Evolutionary conservation across 441 rosid species (phyloP).

Genomic region (Gossypium schwendimanii): DNA sequence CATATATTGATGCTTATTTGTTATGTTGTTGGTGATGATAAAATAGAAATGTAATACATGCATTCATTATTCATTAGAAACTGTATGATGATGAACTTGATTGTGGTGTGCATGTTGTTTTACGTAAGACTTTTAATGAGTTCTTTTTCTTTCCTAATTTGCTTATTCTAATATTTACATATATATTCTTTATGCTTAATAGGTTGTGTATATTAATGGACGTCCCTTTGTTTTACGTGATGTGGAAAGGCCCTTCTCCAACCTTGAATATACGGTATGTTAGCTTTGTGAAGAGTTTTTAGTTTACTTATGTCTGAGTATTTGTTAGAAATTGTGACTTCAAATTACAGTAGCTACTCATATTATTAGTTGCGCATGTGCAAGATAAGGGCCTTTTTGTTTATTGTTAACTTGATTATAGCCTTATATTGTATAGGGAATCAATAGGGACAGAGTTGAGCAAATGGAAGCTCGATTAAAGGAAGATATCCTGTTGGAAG

Average conservation of each 20-base stretch:
- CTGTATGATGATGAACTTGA: background rate
- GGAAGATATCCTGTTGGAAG: constrained; percentile 87
- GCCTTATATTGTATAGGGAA: constrained; percentile 59
- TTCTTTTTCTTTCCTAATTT: background rate
- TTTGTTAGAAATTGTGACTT: background rate
- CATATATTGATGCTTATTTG: background rate
- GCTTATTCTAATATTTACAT: constrained; percentile 7
- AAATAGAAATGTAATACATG: background rate
- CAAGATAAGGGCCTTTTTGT: constrained; percentile 9
- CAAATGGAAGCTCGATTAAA: constrained; percentile 93
- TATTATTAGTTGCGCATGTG: background rate
- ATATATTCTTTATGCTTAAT: constrained; percentile 20
- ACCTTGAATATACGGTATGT: constrained; percentile 91
- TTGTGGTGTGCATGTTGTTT: background rate
- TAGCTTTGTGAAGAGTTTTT: background rate
- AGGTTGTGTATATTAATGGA: constrained; percentile 93
- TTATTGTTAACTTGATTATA: constrained; percentile 12
- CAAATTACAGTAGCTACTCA: background rate
- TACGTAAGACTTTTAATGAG: background rate
- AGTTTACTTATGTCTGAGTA: background rate
- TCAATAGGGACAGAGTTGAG: constrained; percentile 87
- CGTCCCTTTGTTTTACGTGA: constrained; percentile 98
- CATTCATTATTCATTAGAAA: background rate
- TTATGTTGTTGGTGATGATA: background rate
- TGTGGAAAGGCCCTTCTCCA: constrained; percentile 92